Conservation (phyloP, 139 green algal species). For the Closterium sp. region DNA sequence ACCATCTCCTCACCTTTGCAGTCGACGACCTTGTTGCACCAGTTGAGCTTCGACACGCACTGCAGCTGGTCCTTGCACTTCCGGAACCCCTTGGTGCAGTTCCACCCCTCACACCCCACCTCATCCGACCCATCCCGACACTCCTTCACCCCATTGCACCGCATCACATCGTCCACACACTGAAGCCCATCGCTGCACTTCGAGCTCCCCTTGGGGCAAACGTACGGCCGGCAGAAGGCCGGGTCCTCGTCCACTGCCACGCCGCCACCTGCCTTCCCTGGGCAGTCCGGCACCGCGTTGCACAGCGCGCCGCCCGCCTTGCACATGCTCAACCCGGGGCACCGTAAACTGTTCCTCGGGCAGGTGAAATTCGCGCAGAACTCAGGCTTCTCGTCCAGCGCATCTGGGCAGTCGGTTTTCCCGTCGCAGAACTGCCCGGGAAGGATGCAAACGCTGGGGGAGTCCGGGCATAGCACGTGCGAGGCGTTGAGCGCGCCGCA, state of each 20-base stretch:
- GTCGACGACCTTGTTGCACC: not conserved
- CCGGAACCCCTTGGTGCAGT: constrained; percentile 1
- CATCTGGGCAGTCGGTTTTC: not conserved
- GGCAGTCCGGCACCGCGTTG: not conserved
- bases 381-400: not conserved
- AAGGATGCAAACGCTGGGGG: not conserved
- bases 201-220: not conserved
- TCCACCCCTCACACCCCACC: not conserved
- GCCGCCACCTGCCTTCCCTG: not conserved
- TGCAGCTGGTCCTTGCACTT: constrained; percentile 7
- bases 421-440: not conserved
- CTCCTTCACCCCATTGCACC: not conserved
- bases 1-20: not conserved
- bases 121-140: not conserved
- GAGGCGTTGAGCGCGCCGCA: not conserved
- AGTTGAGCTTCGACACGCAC: not conserved
- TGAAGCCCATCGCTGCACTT: not conserved
- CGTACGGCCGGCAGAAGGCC: not conserved
- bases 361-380: constrained; percentile 17
- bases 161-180: not conserved
- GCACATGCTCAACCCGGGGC: not conserved
- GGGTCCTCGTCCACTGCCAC: not conserved
- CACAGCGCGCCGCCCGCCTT: not conserved
- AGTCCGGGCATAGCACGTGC: not conserved
- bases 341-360: not conserved